Conservation (phyloP, 768 basidiomycete species). For the Lactarius sp. region DNA sequence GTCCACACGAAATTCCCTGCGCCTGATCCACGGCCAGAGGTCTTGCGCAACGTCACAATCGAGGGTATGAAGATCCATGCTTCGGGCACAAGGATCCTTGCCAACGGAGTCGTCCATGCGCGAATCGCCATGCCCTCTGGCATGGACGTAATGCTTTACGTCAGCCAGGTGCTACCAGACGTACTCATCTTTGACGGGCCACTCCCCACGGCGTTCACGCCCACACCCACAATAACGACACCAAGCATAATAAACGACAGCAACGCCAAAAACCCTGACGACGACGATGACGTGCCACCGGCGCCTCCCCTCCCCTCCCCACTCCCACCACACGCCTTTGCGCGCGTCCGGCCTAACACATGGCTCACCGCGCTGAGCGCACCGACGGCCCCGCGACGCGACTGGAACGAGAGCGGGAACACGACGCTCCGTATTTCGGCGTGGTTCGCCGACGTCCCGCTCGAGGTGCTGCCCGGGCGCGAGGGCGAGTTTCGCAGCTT, state of each 20-base stretch:
- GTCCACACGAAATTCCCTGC: conserved; percentile 39
- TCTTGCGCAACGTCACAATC: conserved; percentile 70
- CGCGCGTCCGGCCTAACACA: conserved; percentile 62
- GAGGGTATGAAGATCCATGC: conserved; percentile 69
- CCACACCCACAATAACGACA: not conserved
- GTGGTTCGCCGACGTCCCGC: conserved; percentile 64
- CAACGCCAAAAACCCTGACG: conserved; percentile 1
- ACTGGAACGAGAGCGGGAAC: conserved; percentile 41
- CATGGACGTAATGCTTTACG: conserved; percentile 59
- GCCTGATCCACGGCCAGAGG: conserved; percentile 55
- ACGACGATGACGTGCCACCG: conserved; percentile 38
- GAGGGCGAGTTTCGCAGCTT: conserved; percentile 73
- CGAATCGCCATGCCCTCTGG: conserved; percentile 63
- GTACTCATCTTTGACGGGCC: too few species aligned
- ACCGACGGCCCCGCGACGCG: too few species aligned
- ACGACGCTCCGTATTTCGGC: conserved; percentile 61
- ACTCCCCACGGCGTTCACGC: not conserved
- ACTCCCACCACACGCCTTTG: conserved; percentile 68
- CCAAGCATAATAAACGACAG: not conserved
- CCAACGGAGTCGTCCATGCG: conserved; percentile 57
- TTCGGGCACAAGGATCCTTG: conserved; percentile 44
- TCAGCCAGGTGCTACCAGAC: conserved; percentile 55
- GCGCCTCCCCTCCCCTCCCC: conserved; percentile 56
- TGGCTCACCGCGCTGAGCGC: conserved; percentile 56
- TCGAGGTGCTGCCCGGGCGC: conserved; percentile 73